Evolutionary conservation across 192 early-diverging fungal genomes (phyloP), one percentile per base, ranked within the genome.

Genomic region (Fimicolochytrium jonesii): DNA sequence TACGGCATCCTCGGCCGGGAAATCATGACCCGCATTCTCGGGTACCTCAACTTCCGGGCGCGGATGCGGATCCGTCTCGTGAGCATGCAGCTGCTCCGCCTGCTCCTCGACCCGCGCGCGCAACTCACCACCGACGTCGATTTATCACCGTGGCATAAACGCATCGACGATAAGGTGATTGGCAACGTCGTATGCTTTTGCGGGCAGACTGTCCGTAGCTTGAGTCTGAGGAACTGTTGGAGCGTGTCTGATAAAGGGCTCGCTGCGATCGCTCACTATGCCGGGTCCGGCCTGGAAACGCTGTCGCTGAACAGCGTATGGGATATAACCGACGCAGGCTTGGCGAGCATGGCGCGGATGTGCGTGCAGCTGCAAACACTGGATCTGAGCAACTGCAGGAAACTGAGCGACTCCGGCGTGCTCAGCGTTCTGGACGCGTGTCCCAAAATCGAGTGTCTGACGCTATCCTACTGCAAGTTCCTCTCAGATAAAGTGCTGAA

Each of bases 331-430:
- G 89, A 90, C 59, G 66, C 64, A 6, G 82, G 87, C 2, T 61
- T 91, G 13, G 59, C 68, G 0, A 39, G 55, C 0, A 37, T 90
- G 17, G 78, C 77, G 7, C 47, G 56, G 10, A 58, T 64, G 28
- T 85, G 81, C 33, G 31, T 25, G 22, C 7, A 66, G 17, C 69
- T 92, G 1, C 47, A 58, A 11, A 68, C 48, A 2, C 56, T 92
- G n/a, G 84, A 92, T 61, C 67, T 92, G 23, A 81, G 78, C n/a
- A 92, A 92, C 60, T 92, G 90, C 65, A 67, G 89, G 17, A 91
- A 92, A 66, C 74, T 92, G 0, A 87, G 83, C 6, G 82, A 89
- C 51, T 65, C 56, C 4, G 85, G 83, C 10, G 69, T 92, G 2
- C 66, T 71, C 20, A 31, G 65, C 5, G 60, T 91, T 1, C 67